A percentile compares a stretch with the other conserved stretches of the same genome.
Conservation (phyloP, 768 basidiomycete species). For the Albatrellus ellisii region DNA sequence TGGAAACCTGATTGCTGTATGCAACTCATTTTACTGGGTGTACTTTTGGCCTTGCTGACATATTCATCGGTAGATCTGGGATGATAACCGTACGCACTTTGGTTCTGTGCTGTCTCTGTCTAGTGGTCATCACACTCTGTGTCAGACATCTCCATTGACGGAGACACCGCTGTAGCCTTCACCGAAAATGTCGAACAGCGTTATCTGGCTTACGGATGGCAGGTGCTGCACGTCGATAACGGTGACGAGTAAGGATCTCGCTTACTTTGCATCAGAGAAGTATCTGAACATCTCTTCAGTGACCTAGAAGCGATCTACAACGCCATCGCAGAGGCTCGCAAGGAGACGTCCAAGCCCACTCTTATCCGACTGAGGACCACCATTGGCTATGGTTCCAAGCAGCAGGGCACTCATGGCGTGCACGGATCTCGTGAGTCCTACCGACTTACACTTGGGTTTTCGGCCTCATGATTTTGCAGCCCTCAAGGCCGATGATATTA, state of each 20-base stretch:
- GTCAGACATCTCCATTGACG: slow-evolving; percentile 90
- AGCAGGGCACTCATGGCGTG: slow-evolving; percentile 88
- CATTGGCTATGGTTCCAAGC: slow-evolving; percentile 89
- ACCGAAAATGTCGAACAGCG: slow-evolving; percentile 87
- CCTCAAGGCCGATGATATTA: slow-evolving; percentile 86
- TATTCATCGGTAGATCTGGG: slow-evolving; percentile 57
- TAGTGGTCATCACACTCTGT: slow-evolving; percentile 7
- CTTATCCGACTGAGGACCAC: slow-evolving; percentile 80
- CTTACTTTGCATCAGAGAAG: background rate
- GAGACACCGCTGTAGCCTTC: slow-evolving; percentile 84
- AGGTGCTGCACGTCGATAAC: slow-evolving; percentile 73
- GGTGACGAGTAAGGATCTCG: slow-evolving; percentile 52
- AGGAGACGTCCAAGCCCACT: slow-evolving; percentile 73
- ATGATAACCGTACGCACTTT: slow-evolving; percentile 73
- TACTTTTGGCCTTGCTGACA: slow-evolving; percentile 14
- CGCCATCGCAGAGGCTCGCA: slow-evolving; percentile 67
- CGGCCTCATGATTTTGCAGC: slow-evolving; percentile 30
- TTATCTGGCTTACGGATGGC: slow-evolving; percentile 89
- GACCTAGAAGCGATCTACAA: slow-evolving; percentile 68
- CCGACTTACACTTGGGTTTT: slow-evolving; percentile 2
- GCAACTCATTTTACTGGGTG: slow-evolving; percentile 20
- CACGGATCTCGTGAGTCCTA: slow-evolving; percentile 75
- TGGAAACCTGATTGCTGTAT: slow-evolving; percentile 81
- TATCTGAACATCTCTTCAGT: slow-evolving; percentile 24
- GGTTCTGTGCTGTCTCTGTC: background rate